Evolutionary conservation across 2,329 filamentous ascomycete species (phyloP).

Genomic region (Xylaria sp.): DNA sequence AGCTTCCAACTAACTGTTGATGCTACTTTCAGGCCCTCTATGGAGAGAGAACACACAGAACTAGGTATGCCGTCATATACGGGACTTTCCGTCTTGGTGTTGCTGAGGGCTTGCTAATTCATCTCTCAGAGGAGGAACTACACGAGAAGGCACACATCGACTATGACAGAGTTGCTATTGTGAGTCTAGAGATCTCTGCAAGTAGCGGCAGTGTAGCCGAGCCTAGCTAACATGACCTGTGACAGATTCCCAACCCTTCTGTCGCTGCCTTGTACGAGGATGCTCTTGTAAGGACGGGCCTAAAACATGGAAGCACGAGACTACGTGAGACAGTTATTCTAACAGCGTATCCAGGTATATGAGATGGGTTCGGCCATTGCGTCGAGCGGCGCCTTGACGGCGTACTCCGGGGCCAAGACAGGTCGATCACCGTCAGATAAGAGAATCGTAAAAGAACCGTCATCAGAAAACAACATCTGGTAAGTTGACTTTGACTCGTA

Average conservation of each 20-base stretch:
- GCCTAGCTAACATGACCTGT: constrained; percentile 39
- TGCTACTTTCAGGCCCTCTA: constrained; percentile 69
- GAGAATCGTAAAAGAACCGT: constrained; percentile 91
- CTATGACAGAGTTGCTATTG: constrained; percentile 98
- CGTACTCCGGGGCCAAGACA: constrained; percentile 98
- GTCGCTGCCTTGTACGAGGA: constrained; percentile 98
- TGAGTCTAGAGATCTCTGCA: constrained; percentile 61
- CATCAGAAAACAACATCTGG: constrained; percentile 93
- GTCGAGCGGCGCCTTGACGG: constrained; percentile 91
- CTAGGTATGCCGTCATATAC: constrained; percentile 65
- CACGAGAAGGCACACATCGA: constrained; percentile 99
- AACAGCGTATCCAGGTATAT: constrained; percentile 66
- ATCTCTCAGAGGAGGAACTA: constrained; percentile 80
- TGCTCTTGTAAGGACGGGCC: constrained; percentile 74
- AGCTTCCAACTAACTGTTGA: constrained; percentile 22
- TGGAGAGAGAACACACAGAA: constrained; percentile 84
- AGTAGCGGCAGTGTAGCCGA: constrained; percentile 4
- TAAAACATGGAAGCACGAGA: constrained; percentile 31
- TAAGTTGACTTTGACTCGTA: constrained; percentile 47
- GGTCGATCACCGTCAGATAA: constrained; percentile 97
- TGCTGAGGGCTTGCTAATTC: constrained; percentile 36
- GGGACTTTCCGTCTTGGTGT: constrained; percentile 13
- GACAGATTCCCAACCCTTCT: constrained; percentile 85
- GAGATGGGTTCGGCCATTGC: constrained; percentile 98
- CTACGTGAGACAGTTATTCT: constrained; percentile 34